phyloP scores from a whole-genome alignment of 2,329 filamentous ascomycete genomes.

The Fusarium armeniacum region DNA sequence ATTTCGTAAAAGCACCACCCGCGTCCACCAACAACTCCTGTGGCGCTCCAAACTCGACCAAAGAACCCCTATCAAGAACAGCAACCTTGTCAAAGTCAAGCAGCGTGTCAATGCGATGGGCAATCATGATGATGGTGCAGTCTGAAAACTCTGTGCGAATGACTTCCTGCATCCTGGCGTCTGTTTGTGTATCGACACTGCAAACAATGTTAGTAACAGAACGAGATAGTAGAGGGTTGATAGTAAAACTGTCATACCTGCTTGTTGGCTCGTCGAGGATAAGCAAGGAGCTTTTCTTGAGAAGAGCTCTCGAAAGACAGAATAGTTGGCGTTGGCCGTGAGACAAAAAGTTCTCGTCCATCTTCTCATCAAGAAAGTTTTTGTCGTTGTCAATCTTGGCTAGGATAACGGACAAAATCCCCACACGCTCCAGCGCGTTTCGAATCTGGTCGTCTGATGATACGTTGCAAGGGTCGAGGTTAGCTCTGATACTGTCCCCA shows the following conservation, averaged over 20 bases:
- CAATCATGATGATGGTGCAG: conserved; percentile 55
- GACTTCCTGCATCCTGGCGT: conserved; percentile 50
- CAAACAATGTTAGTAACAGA: conserved; percentile 12
- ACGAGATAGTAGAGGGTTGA: not conserved
- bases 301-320: conserved; percentile 52
- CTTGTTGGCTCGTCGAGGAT: conserved; percentile 59
- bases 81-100: conserved; percentile 55
- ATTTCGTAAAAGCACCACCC: conserved; percentile 43
- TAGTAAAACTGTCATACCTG: conserved; percentile 43
- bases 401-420: conserved; percentile 61
- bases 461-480: conserved; percentile 61
- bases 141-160: conserved; percentile 51
- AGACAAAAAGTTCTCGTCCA: conserved; percentile 55
- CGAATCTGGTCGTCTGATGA: conserved; percentile 60
- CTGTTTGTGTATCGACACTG: conserved; percentile 52
- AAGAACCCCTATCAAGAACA: conserved; percentile 50
- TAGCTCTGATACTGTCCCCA: conserved; percentile 63
- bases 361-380: conserved; percentile 52
- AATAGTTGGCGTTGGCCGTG: conserved; percentile 54
- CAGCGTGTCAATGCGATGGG: conserved; percentile 53
- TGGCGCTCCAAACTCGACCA: conserved; percentile 52
- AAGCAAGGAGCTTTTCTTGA: conserved; percentile 49
- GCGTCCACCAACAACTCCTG: conserved; percentile 41
- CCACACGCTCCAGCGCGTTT: conserved; percentile 61
- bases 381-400: conserved; percentile 54